phyloP scores from a whole-genome alignment of 2,329 filamentous ascomycete species.

The Epicoccum nigrum region DNA sequence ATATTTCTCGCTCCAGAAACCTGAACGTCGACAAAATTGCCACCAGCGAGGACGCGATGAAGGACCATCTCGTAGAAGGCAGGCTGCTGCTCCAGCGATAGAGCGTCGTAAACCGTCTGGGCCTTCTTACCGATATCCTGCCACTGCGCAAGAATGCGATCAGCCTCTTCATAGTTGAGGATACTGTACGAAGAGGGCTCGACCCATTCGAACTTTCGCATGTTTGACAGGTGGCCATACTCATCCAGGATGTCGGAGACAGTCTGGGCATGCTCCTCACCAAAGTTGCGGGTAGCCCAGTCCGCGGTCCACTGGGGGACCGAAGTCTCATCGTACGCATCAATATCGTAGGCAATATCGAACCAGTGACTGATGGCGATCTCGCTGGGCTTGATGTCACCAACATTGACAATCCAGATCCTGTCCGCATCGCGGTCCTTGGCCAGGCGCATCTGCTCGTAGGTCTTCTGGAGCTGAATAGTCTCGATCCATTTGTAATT shows the following conservation, averaged over 20 bases:
- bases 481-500: slow-evolving; percentile 68
- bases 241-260: slow-evolving; percentile 61
- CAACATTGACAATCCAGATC: slow-evolving; percentile 72
- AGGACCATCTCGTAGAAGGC: slow-evolving; percentile 69
- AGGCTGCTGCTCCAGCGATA: slow-evolving; percentile 58
- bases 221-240: slow-evolving; percentile 63
- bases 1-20: slow-evolving; percentile 46
- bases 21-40: slow-evolving; percentile 60
- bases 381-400: slow-evolving; percentile 69
- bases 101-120: slow-evolving; percentile 60
- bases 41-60: slow-evolving; percentile 65
- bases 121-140: slow-evolving; percentile 59
- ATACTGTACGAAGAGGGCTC: slow-evolving; percentile 65
- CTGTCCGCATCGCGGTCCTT: slow-evolving; percentile 63
- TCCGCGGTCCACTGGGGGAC: slow-evolving; percentile 62
- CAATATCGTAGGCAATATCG: slow-evolving; percentile 70
- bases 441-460: slow-evolving; percentile 69
- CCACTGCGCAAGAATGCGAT: slow-evolving; percentile 64
- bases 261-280: slow-evolving; percentile 52
- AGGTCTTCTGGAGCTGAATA: slow-evolving; percentile 68
- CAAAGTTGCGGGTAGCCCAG: slow-evolving; percentile 66
- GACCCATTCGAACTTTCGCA: slow-evolving; percentile 68
- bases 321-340: slow-evolving; percentile 62
- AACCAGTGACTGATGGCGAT: slow-evolving; percentile 71
- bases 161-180: slow-evolving; percentile 69